Percentiles rank a stretch among this genome's conserved stretches.
Evolutionary conservation across 169 alveolate species (phyloP).

Genomic region (Babesia caballi): DNA sequence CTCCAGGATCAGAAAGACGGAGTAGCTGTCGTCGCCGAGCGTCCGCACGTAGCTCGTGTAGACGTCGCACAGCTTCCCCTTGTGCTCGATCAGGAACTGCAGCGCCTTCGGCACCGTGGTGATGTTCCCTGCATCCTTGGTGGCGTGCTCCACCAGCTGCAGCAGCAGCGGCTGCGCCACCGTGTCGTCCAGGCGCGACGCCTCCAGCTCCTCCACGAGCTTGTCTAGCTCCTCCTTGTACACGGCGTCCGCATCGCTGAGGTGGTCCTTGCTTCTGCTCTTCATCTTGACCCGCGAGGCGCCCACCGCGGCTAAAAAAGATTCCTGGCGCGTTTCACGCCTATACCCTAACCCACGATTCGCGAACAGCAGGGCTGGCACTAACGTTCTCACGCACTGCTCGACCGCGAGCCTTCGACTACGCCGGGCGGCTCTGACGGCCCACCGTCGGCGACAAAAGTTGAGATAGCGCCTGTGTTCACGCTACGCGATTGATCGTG

Average conservation of each 20-base stretch:
- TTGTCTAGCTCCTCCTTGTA: constrained; percentile 61
- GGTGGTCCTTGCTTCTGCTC: constrained; percentile 21
- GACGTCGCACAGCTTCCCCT: constrained; percentile 24
- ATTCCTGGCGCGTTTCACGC: no score
- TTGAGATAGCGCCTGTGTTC: no score
- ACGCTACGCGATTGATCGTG: no score
- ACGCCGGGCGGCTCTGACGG: no score
- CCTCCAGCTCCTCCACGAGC: constrained; percentile 30
- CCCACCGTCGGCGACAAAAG: no score
- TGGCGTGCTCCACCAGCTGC: constrained; percentile 43
- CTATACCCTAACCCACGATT: no score
- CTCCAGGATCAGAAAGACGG: constrained; percentile 43
- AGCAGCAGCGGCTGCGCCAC: constrained; percentile 29
- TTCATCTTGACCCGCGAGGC: constrained; percentile 6
- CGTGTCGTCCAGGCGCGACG: constrained; percentile 1
- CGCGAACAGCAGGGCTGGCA: no score
- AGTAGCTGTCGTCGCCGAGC: constrained; percentile 9
- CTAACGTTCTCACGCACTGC: no score
- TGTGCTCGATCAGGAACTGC: constrained; percentile 60
- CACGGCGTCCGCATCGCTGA: constrained; percentile 56
- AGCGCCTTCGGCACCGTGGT: constrained; percentile 63
- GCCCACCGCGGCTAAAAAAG: no score
- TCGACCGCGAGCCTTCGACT: no score
- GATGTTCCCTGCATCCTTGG: constrained; percentile 42
- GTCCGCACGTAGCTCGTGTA: constrained; percentile 7